Percentiles rank a stretch among this genome's conserved stretches.
phyloP scores from a whole-genome alignment of 768 basidiomycete genomes.

The Panus rudis region DNA sequence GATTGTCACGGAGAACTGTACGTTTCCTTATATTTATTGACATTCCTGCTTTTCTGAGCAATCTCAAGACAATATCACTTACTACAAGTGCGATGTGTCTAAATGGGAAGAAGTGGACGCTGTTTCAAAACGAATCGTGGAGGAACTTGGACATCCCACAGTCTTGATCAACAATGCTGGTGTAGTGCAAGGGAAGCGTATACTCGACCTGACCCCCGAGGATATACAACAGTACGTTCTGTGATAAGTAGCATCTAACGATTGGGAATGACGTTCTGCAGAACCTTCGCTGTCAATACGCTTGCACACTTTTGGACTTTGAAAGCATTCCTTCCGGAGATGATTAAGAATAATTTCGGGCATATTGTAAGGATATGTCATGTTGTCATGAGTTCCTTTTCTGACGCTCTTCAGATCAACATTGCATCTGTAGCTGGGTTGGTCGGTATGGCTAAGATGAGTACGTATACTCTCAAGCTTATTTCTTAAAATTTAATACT shows the following conservation, averaged over 20 bases:
- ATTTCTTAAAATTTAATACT: neutral
- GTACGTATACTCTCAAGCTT: constrained; percentile 35
- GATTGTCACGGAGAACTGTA: constrained; percentile 71
- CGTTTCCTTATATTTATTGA: constrained; percentile 20
- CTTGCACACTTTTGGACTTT: constrained; percentile 88
- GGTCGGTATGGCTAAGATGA: constrained; percentile 67
- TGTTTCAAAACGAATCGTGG: constrained; percentile 62
- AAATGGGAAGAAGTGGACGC: constrained; percentile 80
- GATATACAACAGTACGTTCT: constrained; percentile 72
- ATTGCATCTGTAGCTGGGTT: constrained; percentile 71
- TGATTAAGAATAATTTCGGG: constrained; percentile 71
- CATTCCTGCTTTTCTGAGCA: neutral
- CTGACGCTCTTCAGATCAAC: constrained; percentile 46
- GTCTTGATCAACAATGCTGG: constrained; percentile 94
- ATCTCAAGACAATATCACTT: constrained; percentile 63
- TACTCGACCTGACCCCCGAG: constrained; percentile 70
- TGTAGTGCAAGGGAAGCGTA: constrained; percentile 80
- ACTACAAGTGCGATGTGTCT: constrained; percentile 89
- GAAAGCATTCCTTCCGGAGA: constrained; percentile 86
- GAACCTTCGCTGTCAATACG: constrained; percentile 87
- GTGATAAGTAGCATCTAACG: neutral
- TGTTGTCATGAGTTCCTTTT: neutral
- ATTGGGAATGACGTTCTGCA: constrained; percentile 23
- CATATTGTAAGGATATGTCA: constrained; percentile 62
- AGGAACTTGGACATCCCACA: constrained; percentile 89